Percentiles rank a stretch among this genome's conserved stretches.
Evolutionary conservation across 192 early-diverging fungal genomes (phyloP).

Genomic region (Rhizophlyctis rosea): DNA sequence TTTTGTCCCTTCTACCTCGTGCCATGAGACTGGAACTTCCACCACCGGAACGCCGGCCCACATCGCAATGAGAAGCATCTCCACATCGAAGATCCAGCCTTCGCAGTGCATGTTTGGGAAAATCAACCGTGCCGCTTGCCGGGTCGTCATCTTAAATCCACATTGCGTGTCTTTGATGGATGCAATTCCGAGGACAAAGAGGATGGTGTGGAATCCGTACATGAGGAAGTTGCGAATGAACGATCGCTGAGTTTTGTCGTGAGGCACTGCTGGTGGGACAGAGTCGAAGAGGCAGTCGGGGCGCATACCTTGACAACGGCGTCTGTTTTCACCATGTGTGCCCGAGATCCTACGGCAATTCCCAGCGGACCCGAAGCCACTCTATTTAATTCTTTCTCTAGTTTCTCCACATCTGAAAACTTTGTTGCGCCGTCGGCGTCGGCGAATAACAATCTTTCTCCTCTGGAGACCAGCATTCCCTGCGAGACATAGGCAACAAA

Average conservation of each 20-base stretch:
- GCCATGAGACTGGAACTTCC: slow-evolving; percentile 93
- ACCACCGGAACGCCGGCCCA: slow-evolving; percentile 68
- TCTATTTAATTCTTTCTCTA: slow-evolving; percentile 44
- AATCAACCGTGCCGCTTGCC: slow-evolving; percentile 69
- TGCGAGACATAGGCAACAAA: slow-evolving; percentile 30
- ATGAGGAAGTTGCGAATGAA: slow-evolving; percentile 91
- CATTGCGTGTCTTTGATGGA: slow-evolving; percentile 95
- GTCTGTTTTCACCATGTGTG: slow-evolving; percentile 81
- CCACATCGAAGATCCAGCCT: slow-evolving; percentile 98
- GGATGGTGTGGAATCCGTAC: slow-evolving; percentile 88
- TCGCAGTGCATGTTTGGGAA: slow-evolving; percentile 92
- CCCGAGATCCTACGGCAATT: slow-evolving; percentile 85
- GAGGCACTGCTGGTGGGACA: background rate
- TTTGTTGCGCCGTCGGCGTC: slow-evolving; percentile 95
- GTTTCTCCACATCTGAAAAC: slow-evolving; percentile 78
- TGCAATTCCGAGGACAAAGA: slow-evolving; percentile 82
- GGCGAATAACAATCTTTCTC: slow-evolving; percentile 78
- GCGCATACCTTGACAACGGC: slow-evolving; percentile 77
- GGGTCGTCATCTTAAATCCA: slow-evolving; percentile 93
- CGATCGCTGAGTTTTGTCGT: slow-evolving; percentile 63
- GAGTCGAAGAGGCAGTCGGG: background rate
- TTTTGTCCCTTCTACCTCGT: slow-evolving; percentile 94
- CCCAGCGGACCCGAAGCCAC: slow-evolving; percentile 49
- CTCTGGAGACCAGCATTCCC: slow-evolving; percentile 79
- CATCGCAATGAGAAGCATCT: slow-evolving; percentile 81